Evolutionary conservation across 345 rosid species (phyloP).

Genomic region (Heritiera littoralis): DNA sequence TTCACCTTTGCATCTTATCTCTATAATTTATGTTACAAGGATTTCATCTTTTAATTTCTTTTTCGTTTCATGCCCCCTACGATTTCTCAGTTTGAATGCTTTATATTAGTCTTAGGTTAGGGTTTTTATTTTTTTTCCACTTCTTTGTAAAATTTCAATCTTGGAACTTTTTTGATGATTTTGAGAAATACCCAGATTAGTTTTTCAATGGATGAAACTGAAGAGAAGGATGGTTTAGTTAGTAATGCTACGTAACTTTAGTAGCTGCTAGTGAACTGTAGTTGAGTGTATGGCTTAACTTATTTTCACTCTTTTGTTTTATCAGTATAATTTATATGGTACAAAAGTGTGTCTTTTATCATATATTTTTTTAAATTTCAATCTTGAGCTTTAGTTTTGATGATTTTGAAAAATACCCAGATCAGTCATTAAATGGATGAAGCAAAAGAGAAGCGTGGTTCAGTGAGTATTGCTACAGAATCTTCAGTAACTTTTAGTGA

Average conservation of each 20-base stretch:
- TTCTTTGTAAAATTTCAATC: not conserved
- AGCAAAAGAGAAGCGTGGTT: constrained; percentile 21
- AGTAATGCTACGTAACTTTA: not conserved
- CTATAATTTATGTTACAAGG: not conserved
- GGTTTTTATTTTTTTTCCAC: constrained; percentile 22
- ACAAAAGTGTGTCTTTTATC: constrained; percentile 7
- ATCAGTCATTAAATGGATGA: constrained; percentile 39
- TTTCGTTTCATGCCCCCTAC: not conserved
- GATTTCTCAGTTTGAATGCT: constrained; percentile 1
- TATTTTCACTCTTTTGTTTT: not conserved
- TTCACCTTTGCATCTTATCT: not conserved
- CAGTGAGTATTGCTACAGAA: not conserved
- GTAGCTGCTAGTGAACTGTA: constrained; percentile 22
- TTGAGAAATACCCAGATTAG: constrained; percentile 30
- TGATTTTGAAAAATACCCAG: constrained; percentile 30
- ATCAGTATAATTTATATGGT: not conserved
- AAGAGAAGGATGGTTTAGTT: constrained; percentile 10
- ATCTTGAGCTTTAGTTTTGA: not conserved
- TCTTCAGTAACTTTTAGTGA: constrained; percentile 16
- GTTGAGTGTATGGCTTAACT: constrained; percentile 21
- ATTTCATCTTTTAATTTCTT: constrained; percentile 1
- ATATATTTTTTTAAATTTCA: not conserved
- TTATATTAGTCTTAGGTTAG: constrained; percentile 16
- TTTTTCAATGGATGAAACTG: constrained; percentile 33
- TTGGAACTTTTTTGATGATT: constrained; percentile 2